These are phyloP conservation scores for Coemansia sp. DNA, from an alignment of 192 early-diverging fungal genomes.

Conservation along the genomic window DNA sequence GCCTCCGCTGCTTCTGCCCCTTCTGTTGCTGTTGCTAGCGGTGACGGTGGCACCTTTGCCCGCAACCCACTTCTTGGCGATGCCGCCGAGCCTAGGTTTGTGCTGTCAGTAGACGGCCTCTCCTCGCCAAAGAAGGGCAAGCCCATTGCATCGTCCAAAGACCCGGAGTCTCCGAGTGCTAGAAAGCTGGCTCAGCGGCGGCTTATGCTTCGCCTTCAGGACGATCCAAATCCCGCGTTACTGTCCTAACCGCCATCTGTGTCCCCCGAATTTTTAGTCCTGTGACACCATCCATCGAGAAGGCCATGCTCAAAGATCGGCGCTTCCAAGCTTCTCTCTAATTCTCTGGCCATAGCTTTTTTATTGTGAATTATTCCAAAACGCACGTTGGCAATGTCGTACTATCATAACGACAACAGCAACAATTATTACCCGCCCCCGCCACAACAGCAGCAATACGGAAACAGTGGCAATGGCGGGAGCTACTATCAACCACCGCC, in stretches of 20 bases:
- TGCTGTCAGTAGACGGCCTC: constrained; percentile 10
- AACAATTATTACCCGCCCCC: constrained; percentile 21
- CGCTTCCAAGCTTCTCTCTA: neutral
- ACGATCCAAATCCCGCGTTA: constrained; percentile 8
- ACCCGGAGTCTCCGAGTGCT: neutral
- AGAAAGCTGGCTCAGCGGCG: constrained; percentile 14
- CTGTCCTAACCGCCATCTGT: neutral
- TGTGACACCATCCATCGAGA: neutral
- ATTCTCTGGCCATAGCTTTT: neutral
- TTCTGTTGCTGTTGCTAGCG: neutral
- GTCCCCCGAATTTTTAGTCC: neutral
- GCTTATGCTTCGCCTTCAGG: constrained; percentile 40
- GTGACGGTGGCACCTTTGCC: constrained; percentile 17
- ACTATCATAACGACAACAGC: constrained; percentile 16
- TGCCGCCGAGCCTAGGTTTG: constrained; percentile 29
- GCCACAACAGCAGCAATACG: constrained; percentile 8
- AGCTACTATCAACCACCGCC: constrained; percentile 12
- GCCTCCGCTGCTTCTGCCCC: too few species aligned
- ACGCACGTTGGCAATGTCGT: constrained; percentile 19
- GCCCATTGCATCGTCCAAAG: neutral
- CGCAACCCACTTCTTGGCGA: constrained; percentile 26
- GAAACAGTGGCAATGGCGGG: constrained; percentile 9
- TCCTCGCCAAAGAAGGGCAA: constrained; percentile 1
- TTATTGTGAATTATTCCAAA: neutral
- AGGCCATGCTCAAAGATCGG: neutral